phyloP scores from a whole-genome alignment of 1,139 yeast genomes.

The Nakaseomyces delphensis region DNA sequence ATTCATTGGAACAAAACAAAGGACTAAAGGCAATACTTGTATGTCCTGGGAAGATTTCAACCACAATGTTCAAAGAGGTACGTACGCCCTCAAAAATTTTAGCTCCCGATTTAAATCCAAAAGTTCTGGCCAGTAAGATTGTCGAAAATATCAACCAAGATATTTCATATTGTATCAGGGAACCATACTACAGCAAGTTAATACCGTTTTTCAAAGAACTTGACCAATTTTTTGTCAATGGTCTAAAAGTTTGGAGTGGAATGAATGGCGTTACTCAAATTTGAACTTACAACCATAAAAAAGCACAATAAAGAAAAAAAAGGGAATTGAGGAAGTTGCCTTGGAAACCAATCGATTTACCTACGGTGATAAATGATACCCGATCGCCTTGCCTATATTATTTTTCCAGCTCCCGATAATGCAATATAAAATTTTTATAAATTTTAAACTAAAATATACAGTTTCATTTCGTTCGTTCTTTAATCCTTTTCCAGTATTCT shows the following conservation, averaged over 20 bases:
- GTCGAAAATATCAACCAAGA: constrained; percentile 53
- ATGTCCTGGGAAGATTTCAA: constrained; percentile 80
- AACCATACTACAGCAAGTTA: constrained; percentile 69
- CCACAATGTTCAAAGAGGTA: constrained; percentile 63
- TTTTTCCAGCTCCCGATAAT: not conserved
- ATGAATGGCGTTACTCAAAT: constrained; percentile 25
- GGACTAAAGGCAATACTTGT: constrained; percentile 59
- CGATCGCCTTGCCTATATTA: not conserved
- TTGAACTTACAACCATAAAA: no score
- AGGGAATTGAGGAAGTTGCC: no score
- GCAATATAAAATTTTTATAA: not conserved
- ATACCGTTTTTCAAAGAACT: constrained; percentile 61
- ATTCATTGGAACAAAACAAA: not conserved
- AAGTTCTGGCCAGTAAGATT: constrained; percentile 51
- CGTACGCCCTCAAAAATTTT: constrained; percentile 59
- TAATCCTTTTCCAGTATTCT: constrained; percentile 33
- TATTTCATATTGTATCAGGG: constrained; percentile 54
- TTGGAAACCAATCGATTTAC: not conserved
- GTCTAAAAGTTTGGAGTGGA: constrained; percentile 22
- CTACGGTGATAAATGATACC: no score
- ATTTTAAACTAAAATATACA: not conserved
- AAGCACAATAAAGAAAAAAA: no score
- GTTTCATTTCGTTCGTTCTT: constrained; percentile 12
- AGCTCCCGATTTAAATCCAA: constrained; percentile 77
- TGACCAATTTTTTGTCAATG: constrained; percentile 57